A percentile compares a stretch with the other conserved stretches of the same genome.
phyloP scores from a whole-genome alignment of 2,329 filamentous ascomycete species.

The Fusarium mundagurra region DNA sequence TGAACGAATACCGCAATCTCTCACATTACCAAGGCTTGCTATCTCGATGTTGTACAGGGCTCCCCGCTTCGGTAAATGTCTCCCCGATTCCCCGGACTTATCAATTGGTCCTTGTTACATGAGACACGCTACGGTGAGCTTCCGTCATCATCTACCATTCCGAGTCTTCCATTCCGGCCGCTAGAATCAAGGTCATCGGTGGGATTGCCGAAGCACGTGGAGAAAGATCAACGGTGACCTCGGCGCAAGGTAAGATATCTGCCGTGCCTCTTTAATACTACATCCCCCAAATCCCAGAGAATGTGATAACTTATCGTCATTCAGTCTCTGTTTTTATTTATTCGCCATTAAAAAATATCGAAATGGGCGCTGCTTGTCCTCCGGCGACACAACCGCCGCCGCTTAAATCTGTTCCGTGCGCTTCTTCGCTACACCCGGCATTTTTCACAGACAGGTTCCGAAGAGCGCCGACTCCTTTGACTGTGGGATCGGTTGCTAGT shows the following conservation, averaged over 20 bases:
- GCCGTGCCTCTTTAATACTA: neutral
- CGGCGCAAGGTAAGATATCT: slow-evolving; percentile 11
- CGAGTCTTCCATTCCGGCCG: slow-evolving; percentile 4
- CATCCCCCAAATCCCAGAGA: slow-evolving; percentile 10
- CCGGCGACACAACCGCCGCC: slow-evolving; percentile 22
- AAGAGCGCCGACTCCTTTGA: slow-evolving; percentile 58
- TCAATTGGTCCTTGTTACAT: neutral
- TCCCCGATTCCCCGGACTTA: slow-evolving; percentile 1
- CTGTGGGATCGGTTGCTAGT: slow-evolving; percentile 44
- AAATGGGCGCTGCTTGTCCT: slow-evolving; percentile 31
- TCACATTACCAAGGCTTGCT: neutral
- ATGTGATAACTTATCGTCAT: slow-evolving; percentile 14
- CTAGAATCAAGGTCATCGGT: slow-evolving; percentile 21
- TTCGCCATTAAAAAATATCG: neutral
- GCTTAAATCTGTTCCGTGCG: slow-evolving; percentile 36
- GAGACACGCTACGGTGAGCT: neutral
- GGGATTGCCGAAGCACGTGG: slow-evolving; percentile 36
- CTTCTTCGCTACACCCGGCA: slow-evolving; percentile 74
- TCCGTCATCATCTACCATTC: slow-evolving; percentile 12
- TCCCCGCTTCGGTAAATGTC: slow-evolving; percentile 7
- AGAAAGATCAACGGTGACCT: slow-evolving; percentile 27
- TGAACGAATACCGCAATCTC: neutral
- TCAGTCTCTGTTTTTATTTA: neutral
- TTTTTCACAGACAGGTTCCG: slow-evolving; percentile 76
- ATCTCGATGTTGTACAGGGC: neutral